Evolutionary conservation across 495 filamentous ascomycete genomes (phyloP), one percentile per base, ranked within the genome.

Genomic region (Pyronema domesticum): DNA sequence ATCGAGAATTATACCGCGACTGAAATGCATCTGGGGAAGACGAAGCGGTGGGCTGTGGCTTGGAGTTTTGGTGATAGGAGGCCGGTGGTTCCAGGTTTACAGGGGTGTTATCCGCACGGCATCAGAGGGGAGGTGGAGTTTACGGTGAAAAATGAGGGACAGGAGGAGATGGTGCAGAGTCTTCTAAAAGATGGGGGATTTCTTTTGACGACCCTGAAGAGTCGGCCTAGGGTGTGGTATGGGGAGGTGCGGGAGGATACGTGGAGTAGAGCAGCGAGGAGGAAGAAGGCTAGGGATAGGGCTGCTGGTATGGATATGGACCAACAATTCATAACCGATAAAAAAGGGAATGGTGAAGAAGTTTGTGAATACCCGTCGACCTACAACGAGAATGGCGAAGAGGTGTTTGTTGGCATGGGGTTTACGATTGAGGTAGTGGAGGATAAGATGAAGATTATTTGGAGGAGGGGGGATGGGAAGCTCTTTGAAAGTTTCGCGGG

Each of bases 401-500:
- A 51, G 60, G 66, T 70, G 14, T 66, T 61, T 7, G 56, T 77
- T 7, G 76, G 71, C 1, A 73, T 80, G 47, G 73, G 69, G 51
- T 61, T 64, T 11, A 30, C 43, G 35, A 23, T 30, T 8, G 50
- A 65, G 49, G 46, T 43, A 19, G 30, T 15, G 7, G 53, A 65
- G 50, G 47, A 59, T 11, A 57, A 6, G n/a, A 50, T 53, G 9
- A 45, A 37, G 7, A 48, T 58, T 9, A 64, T 60, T 13, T 95
- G 89, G 89, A 65, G 83, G 7, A 80, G 81, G 58, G 89, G 89
- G 6, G 70, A 68, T 52, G 69, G 73, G 4, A 76, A 80, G 6
- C 57, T 95, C 3, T 95, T 93, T 67, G 86, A 94, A 68, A 94
- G 88, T 62, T 83, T 96, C 56, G 83, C 80, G 54, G 89, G 86